Percentiles rank a stretch among this genome's conserved stretches.
Evolutionary conservation across 768 basidiomycete genomes (phyloP).

Genomic region (Kwoniella heveanensis): DNA sequence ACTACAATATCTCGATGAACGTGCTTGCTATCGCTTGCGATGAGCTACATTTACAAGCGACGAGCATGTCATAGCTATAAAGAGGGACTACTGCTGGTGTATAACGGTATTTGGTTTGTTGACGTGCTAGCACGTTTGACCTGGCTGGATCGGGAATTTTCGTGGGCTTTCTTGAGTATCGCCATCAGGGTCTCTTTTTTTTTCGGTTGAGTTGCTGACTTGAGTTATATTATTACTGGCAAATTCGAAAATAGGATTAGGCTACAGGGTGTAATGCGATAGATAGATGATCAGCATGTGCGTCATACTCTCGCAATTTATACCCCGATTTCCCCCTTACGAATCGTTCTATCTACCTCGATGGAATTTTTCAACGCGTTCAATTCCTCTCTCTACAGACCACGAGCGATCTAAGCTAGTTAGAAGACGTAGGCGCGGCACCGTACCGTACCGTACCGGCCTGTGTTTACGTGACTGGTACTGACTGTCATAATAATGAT

Average conservation of each 20-base stretch:
- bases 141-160: not conserved
- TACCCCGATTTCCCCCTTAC: not conserved
- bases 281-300: not conserved
- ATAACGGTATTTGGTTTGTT: slow-evolving; percentile 1
- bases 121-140: slow-evolving; percentile 1
- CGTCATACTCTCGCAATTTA: slow-evolving; percentile 1
- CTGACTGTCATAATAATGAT: not conserved
- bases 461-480: not conserved
- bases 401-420: no score
- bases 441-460: no score
- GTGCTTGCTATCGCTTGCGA: no score
- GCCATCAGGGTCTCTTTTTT: not conserved
- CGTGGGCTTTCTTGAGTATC: not conserved
- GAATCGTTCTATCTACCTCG: no score
- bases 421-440: not conserved
- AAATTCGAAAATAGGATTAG: not conserved
- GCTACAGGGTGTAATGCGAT: no score
- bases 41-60: no score
- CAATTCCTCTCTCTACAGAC: not conserved
- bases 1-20: no score
- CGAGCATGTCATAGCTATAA: no score
- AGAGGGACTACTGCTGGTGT: no score
- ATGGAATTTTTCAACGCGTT: not conserved
- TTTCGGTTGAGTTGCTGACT: no score
- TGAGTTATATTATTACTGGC: no score